Evolutionary conservation across 2,329 filamentous ascomycete species (phyloP).

Genomic region (Xylaria hypoxylon): DNA sequence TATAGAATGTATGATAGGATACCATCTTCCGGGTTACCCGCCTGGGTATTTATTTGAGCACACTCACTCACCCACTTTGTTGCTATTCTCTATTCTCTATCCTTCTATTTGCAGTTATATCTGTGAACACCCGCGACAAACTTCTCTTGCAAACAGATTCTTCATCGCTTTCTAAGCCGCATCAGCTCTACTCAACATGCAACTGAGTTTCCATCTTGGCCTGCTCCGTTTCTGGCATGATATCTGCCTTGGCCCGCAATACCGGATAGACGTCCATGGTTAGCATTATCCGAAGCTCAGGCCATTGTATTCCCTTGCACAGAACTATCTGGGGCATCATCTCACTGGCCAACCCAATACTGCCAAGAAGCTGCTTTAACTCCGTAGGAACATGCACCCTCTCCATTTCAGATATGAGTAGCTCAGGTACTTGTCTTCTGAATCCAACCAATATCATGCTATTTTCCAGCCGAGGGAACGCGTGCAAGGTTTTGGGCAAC

Average conservation of each 20-base stretch:
- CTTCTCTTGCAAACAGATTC: too few species aligned
- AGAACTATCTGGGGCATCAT: neutral
- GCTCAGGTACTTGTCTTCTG: neutral
- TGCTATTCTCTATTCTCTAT: too few species aligned
- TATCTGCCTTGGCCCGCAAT: constrained; percentile 11
- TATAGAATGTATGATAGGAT: too few species aligned
- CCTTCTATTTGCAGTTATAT: too few species aligned
- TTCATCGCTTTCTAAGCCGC: too few species aligned
- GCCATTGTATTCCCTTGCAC: neutral
- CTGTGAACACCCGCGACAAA: too few species aligned
- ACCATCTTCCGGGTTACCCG: too few species aligned
- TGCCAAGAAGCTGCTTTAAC: constrained; percentile 2
- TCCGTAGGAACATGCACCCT: neutral
- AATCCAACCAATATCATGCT: neutral
- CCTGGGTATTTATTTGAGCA: too few species aligned
- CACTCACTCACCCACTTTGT: too few species aligned
- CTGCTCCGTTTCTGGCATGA: neutral
- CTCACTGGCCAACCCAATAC: neutral
- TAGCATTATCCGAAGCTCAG: neutral
- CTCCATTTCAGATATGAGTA: neutral
- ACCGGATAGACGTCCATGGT: constrained; percentile 17
- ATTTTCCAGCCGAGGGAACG: constrained; percentile 6
- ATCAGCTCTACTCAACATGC: neutral
- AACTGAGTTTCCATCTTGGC: neutral
- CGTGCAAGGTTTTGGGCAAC: constrained; percentile 11